Base-by-base conservation (phyloP, 2,329 filamentous ascomycete species). In the Beauveria pseudobassiana region DNA sequence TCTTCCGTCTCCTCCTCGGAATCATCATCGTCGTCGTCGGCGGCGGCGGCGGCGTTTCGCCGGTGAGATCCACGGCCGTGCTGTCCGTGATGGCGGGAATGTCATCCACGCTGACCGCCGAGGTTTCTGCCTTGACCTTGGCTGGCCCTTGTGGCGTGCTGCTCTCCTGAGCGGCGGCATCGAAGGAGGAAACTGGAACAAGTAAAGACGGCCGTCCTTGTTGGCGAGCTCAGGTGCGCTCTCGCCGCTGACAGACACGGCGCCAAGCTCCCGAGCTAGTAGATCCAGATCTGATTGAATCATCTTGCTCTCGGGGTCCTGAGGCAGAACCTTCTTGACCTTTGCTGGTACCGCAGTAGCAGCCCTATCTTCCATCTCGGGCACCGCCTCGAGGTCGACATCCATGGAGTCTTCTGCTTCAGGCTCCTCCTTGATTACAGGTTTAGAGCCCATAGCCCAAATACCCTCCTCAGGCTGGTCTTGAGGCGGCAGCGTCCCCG, bases 121-220 rank as follows among this genome's bases (percentile, higher is more conserved):
- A 73, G 28, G 73, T 67, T 8, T 75, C 75, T 61, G 81, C 80
- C 68, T 82, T 80, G 61, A 80, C 69, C 34, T 72, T 73, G 57
- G 66, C 63, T 24, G 61, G 54, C 1, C 66, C 51, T 49, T 67
- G 64, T 34, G 70, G 64, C 24, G 69, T 68, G 26, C 69, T 65
- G 14, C 68, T 63, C 62, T 64, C 69, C 71, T 75, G n/a, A 87
- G 74, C 0, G 82, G 80, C 8, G 85, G 84, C 12, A 87, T 77
- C 4, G 87, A 74, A 5, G 84, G 84, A 46, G 85, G 85, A 65
- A 88, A 82, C 66, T 87, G 85, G 73, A 87, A 87, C 55, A 88
- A 76, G 64, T 86, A 87, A 58, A 87, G 71, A 43, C 82, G 78
- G 24, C 85, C 84, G 51, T 86, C 82, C 65, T 76, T 77, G 70